Evolutionary conservation across 495 filamentous ascomycete genomes (phyloP), one percentile per base, ranked within the genome.

Genomic region (Glonium stellatum): DNA sequence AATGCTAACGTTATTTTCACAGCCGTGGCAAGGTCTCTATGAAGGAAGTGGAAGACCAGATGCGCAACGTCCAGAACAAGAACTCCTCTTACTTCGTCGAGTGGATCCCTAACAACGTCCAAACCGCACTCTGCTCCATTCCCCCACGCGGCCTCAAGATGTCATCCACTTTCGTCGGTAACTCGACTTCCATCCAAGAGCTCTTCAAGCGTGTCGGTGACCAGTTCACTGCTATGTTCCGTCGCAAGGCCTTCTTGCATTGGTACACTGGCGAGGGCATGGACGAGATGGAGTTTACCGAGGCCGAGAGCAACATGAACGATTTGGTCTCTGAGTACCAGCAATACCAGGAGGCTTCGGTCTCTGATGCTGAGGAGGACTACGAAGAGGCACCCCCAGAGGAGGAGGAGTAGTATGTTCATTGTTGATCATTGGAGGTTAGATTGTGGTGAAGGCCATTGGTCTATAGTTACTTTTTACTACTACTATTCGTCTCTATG

Each of bases 281-380:
- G 93, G 93, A 99, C 80, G 93, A 99, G 87, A 97, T 97, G 93
- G 93, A 99, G 82, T 99, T 99, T 80, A 97, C 93, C 74, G 95
- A 97, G 84, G 93, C 93, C 70, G 93, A 99, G 88, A 92, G 88
- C 82, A 99, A 99, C 82, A 99, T 99, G 93, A 99, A 97, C 82
- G 93, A 99, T 78, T 80, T 99, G 76, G 93, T 99, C 63, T 96
- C 92, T 60, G 93, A 99, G 77, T 99, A 99, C 84, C 93, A 99
- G 84, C 95, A 99, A 77, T 99, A 99, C 84, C 93, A 99, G 83
- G 93, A 99, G 72, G 93, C 93, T 70, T 88, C 89, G 67, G 82
- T 96, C 72, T 84, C 81, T 57, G 84, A 87, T 70, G 83, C 78
- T 59, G 84, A 87, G 76, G 84, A 87, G 72, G 84, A 84, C 61